Evolutionary conservation across 2,329 filamentous ascomycete species (phyloP), one percentile per base, ranked within the genome.

Genomic region (Exophiala aquamarina): DNA sequence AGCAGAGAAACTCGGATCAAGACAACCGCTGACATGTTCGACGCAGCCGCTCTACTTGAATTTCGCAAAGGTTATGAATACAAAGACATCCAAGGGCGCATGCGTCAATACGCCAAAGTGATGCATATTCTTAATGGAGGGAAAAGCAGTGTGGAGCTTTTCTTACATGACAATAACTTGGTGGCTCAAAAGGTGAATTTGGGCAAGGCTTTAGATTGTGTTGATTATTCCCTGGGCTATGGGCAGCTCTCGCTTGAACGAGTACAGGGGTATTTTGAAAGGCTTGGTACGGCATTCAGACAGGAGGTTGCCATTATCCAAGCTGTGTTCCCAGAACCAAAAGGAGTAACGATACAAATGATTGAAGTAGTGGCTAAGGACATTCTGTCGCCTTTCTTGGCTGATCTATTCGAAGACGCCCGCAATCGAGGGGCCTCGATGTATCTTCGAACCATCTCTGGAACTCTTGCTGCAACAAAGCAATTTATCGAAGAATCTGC

Each of bases 21-120:
- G 29, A 79, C 77, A 18, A 90, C 94, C 78, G 81, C 85, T 56
- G 78, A 78, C 29, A 84, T 93, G 49, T 98, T 98, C 61, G 92
- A 97, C 69, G 90, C 85, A 47, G 90, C 91, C 3, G 91, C 94
- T 3, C 71, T 96, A 41, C 81, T 87, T 39, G 93, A 98, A 65
- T 98, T 98, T 58, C 87, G 94, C 67, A 87, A 93, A 62, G 93
- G 89, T 3, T 95, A 94, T 57, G 89, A 93, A 64, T 84, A 83
- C 34, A 87, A 86, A 71, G 92, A 98, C 65, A 83, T 94, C 44
- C 87, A 95, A 56, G 90, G 89, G 2, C 78, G 84, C 44, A 96
- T 97, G 92, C 83, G 79, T 58, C 82, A 87, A 61, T 97, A 95
- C 67, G 91, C 91, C 2, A 83, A 89, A 59, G 90, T 98, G 13